phyloP scores from a whole-genome alignment of 768 basidiomycete species.

The Mycena rebaudengoi region DNA sequence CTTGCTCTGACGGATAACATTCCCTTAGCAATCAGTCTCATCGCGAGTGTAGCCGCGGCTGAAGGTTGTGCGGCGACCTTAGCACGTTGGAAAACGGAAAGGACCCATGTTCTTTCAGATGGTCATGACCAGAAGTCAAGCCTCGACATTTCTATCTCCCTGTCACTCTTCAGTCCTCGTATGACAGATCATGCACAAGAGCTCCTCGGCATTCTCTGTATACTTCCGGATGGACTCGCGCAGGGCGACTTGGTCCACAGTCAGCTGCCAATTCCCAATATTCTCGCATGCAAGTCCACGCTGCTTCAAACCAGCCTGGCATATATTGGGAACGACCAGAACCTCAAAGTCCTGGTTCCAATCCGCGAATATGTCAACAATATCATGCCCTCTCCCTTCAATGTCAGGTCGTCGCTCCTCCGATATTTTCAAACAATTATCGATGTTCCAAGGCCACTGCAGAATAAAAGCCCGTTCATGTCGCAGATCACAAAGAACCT shows the following conservation, averaged over 20 bases:
- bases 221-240: slow-evolving; percentile 3
- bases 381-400: background rate
- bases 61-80: background rate
- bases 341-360: slow-evolving; percentile 1
- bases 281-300: background rate
- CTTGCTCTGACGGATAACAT: slow-evolving; percentile 1
- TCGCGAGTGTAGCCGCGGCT: background rate
- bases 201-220: slow-evolving; percentile 5
- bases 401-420: too few relatives aligned
- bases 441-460: too few relatives aligned
- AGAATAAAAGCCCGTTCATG: too few relatives aligned
- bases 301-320: slow-evolving; percentile 1
- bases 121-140: background rate
- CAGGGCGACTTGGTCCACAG: background rate
- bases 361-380: slow-evolving; percentile 1
- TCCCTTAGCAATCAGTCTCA: background rate
- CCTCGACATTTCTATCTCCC: background rate
- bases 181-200: background rate
- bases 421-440: too few relatives aligned
- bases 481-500: too few relatives aligned
- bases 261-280: background rate
- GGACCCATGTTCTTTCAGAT: background rate
- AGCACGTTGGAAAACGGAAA: slow-evolving; percentile 3
- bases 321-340: background rate
- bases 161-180: slow-evolving; percentile 8